Evolutionary conservation across 805 yeast genomes (phyloP).

Genomic region (Candida coquimbonensis): DNA sequence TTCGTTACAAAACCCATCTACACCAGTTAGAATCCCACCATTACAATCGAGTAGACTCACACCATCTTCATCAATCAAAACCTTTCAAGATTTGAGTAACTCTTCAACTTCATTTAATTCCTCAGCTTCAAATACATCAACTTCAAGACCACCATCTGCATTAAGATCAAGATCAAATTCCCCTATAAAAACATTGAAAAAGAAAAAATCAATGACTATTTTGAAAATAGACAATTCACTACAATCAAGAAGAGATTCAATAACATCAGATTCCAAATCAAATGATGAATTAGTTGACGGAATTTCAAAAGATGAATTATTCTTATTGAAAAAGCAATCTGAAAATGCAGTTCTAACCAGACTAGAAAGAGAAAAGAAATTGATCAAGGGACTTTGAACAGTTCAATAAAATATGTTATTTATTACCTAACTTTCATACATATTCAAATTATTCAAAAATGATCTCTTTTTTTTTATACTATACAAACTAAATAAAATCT

Average conservation of each 20-base stretch:
- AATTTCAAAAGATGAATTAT: slow-evolving; percentile 17
- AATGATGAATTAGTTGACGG: slow-evolving; percentile 6
- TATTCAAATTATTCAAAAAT: not conserved
- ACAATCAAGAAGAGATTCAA: slow-evolving; percentile 8
- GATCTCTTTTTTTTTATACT: not conserved
- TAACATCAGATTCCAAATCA: not conserved
- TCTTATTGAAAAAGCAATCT: slow-evolving; percentile 12
- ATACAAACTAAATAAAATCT: not conserved
- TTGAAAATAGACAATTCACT: slow-evolving; percentile 18
- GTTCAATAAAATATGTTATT: not conserved
- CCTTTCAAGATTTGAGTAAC: not conserved
- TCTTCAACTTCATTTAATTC: slow-evolving; percentile 1
- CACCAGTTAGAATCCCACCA: slow-evolving; percentile 12
- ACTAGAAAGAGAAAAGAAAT: slow-evolving; percentile 21
- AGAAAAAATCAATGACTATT: slow-evolving; percentile 22
- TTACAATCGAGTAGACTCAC: slow-evolving; percentile 5
- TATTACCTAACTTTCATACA: too few relatives aligned
- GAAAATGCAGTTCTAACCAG: slow-evolving; percentile 22
- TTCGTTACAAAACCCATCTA: slow-evolving; percentile 1
- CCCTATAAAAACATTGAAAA: slow-evolving; percentile 19
- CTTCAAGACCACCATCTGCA: slow-evolving; percentile 12
- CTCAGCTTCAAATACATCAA: slow-evolving; percentile 1
- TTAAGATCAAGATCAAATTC: slow-evolving; percentile 21
- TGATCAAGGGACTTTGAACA: not conserved
- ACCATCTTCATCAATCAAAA: slow-evolving; percentile 4